Conservation (phyloP, 75 land plant genomes). For the Picea sitchensis region DNA sequence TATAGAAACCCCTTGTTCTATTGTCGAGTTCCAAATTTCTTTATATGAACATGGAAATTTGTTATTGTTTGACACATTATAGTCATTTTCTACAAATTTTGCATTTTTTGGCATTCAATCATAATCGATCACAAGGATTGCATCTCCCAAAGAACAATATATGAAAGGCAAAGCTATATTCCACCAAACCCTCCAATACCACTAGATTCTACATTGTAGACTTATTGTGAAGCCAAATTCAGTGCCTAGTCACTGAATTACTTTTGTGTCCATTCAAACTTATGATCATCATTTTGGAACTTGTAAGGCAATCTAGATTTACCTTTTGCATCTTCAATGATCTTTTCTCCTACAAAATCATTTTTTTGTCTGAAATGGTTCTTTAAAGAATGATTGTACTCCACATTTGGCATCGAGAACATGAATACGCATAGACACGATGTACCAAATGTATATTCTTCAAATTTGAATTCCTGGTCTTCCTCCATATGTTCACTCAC, state of each 20-base stretch:
- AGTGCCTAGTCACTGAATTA: conserved; percentile 83
- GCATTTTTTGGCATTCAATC: no score
- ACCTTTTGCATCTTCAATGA: conserved; percentile 29
- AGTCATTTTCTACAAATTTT: no score
- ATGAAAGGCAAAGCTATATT: conserved; percentile 95
- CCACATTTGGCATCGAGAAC: conserved; percentile 91
- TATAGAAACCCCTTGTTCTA: no score
- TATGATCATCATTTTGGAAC: conserved; percentile 91
- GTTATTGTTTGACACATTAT: no score
- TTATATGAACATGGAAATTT: no score
- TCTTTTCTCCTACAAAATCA: conserved; percentile 22
- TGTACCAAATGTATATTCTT: conserved; percentile 58
- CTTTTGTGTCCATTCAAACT: conserved; percentile 95
- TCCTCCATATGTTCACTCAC: conserved; percentile 34
- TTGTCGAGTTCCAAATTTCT: no score
- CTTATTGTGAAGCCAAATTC: conserved; percentile 51
- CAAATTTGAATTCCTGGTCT: not conserved
- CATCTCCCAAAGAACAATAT: conserved; percentile 67
- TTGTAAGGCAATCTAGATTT: conserved; percentile 28
- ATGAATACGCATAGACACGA: conserved; percentile 63
- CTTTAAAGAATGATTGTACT: conserved; percentile 86
- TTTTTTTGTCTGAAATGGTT: conserved; percentile 14
- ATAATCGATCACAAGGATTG: no score
- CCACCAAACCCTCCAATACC: conserved; percentile 90
- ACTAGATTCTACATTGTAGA: conserved; percentile 72